Conservation (phyloP, 148 eudicot genomes). For the Suaeda aralocaspica region DNA sequence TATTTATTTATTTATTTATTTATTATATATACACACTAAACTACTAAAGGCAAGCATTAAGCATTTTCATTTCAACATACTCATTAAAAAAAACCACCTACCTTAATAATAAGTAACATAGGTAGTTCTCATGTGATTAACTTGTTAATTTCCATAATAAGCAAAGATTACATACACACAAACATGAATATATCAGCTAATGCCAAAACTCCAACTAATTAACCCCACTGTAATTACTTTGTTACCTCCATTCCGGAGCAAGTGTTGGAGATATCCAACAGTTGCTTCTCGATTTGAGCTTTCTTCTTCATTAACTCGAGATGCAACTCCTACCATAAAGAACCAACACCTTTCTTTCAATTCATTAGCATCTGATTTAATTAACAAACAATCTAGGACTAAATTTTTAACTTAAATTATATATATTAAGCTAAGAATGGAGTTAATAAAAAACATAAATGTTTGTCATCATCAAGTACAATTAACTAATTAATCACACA, state of each 20-base stretch:
- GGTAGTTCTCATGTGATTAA: no score
- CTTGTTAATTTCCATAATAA: no score
- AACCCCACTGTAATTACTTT: neutral
- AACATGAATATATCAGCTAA: no score
- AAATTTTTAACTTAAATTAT: neutral
- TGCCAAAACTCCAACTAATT: no score
- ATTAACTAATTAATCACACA: neutral
- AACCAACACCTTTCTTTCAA: neutral
- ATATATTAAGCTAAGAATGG: neutral
- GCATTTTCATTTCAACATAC: no score
- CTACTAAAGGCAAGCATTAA: no score
- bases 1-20: no score
- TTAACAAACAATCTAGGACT: neutral
- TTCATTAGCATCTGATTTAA: no score
- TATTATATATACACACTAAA: no score
- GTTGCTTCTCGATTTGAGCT: constrained; percentile 34
- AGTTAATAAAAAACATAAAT: neutral
- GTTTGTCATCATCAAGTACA: neutral
- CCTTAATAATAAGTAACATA: no score
- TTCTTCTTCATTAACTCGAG: constrained; percentile 34
- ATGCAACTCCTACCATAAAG: constrained; percentile 28
- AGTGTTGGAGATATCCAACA: constrained; percentile 26
- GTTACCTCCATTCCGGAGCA: constrained; percentile 32
- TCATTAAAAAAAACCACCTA: no score
- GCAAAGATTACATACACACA: no score